Base-by-base conservation (phyloP, 2,329 filamentous ascomycete species). In the Zasmidium cellare region DNA sequence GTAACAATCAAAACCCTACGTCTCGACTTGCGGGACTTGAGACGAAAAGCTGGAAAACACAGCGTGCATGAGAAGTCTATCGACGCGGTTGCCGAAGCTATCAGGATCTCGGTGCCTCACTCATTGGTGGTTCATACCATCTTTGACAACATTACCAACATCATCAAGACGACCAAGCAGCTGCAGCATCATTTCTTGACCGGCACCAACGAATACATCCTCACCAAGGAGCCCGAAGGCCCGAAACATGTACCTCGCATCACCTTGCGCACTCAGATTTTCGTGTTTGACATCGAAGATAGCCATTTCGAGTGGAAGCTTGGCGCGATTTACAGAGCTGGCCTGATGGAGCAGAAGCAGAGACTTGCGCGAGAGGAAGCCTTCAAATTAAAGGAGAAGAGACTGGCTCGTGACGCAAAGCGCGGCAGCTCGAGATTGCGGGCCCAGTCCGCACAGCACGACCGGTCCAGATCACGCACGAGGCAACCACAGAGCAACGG, bases 291-390 rank as follows among this genome's bases (percentile, higher is more conserved):
- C 70, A 81, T 99, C 35, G 94, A 99, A 75, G 94, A 99, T 72
- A 93, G 94, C 51, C 88, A 91, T 0, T 99, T 99, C 69, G 94
- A 99, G 73, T 99, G 92, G 90, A 97, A 97, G 72, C 80, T 99
- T 9, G 91, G 92, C 16, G 87, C 92, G 70, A 99, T 99, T 52
- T 99, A 97, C 73, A 87, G 93, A 28, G 86, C 91, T 47, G 94
- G 96, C 0, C 82, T 93, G 19, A 80, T 92, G 55, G 94, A 99
- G 73, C 93, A 97, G 74, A 87, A 88, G 71, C 94, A 97, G 73
- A 85, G 94, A 19, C 79, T 96, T 55, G 92, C 93, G 3, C 86
- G 94, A 46, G 91, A 96, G 72, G 91, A 96, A 64, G 93, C 93
- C 0, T 97, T 96, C 74, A 80, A 86, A 14, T 79, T 96, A 58